Base-by-base conservation (phyloP, 1,284 basidiomycete genomes). In the Moniliella sp. region DNA sequence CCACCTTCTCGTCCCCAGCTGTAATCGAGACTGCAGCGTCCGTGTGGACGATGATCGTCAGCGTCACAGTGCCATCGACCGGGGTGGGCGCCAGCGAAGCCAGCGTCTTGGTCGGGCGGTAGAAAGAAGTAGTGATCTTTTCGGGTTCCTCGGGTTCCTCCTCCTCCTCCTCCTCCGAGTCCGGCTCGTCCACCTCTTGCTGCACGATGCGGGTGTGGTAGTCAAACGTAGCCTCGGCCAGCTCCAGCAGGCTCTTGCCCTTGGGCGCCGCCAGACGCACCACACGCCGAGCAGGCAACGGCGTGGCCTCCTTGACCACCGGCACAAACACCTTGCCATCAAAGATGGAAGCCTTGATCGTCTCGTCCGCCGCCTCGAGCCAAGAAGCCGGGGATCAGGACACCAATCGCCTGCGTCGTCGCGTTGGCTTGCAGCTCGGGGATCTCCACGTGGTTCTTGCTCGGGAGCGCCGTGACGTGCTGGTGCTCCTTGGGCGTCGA, bases 171-270 rank as follows among this genome's bases (percentile, higher is more conserved):
- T 35, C 28, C 4, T 7, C 28, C 9, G 4, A 10, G 26, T 7
- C 15, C 4, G 39, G 35, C 16, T 45, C 40, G 10, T 30, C 31
- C 15, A 35, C 38, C n/a, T 42, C 39, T 2, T 43, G 41, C 15
- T 39, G 40, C 30, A 57, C 33, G 17, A 35, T 45, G 29, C 82
- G 77, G 13, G 80, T 65, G 49, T 76, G 74, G 51, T 93, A 69
- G 9, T 70, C 71, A 48, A 82, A 75, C 42, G 73, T 72, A 28
- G 77, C 79, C 62, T 94, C 80, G 74, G 79, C 84, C 26, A 94
- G 64, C 61, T 86, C 80, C 40, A 88, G 69, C 10, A 71, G 73
- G 15, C 78, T 72, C n/a, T 9, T 14, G 25, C 21, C 43, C 36
- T 28, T 30, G 15, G 48, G 36, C 13, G 45, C 39, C 16, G 42